Percentiles rank a stretch among this genome's conserved stretches.
These are phyloP conservation scores for Serpula lacrymans DNA, from an alignment of 768 basidiomycete species.

Conservation along the genomic window DNA sequence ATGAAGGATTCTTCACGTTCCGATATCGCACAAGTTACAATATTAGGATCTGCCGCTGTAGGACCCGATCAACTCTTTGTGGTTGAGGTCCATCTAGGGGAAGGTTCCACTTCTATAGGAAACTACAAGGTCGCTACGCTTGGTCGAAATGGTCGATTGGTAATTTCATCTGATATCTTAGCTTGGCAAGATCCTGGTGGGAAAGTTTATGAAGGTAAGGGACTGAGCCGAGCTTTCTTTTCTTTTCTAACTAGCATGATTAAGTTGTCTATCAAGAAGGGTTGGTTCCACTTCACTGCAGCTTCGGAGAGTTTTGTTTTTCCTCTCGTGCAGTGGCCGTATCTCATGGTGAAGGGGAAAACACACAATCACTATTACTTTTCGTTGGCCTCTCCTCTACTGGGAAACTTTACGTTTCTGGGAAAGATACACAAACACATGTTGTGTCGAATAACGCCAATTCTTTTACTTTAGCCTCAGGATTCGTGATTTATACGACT, in stretches of 20 bases:
- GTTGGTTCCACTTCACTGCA: constrained; percentile 22
- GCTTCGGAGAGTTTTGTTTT: constrained; percentile 62
- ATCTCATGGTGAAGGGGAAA: constrained; percentile 10
- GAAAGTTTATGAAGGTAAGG: constrained; percentile 45
- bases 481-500: constrained; percentile 83
- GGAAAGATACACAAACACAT: constrained; percentile 22
- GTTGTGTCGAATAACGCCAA: constrained; percentile 54
- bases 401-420: constrained; percentile 60
- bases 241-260: not conserved
- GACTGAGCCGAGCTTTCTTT: not conserved
- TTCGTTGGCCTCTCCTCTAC: constrained; percentile 64
- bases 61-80: constrained; percentile 32
- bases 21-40: constrained; percentile 20
- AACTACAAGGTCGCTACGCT: constrained; percentile 24
- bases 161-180: constrained; percentile 21
- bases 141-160: constrained; percentile 45
- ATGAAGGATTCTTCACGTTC: no score
- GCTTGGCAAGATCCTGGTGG: constrained; percentile 47
- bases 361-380: no score
- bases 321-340: constrained; percentile 28
- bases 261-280: constrained; percentile 10
- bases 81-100: constrained; percentile 20
- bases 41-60: constrained; percentile 38
- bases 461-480: constrained; percentile 71
- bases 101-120: not conserved